Evolutionary conservation across 768 basidiomycete species (phyloP).

Genomic region (Phanerochaete sordida): DNA sequence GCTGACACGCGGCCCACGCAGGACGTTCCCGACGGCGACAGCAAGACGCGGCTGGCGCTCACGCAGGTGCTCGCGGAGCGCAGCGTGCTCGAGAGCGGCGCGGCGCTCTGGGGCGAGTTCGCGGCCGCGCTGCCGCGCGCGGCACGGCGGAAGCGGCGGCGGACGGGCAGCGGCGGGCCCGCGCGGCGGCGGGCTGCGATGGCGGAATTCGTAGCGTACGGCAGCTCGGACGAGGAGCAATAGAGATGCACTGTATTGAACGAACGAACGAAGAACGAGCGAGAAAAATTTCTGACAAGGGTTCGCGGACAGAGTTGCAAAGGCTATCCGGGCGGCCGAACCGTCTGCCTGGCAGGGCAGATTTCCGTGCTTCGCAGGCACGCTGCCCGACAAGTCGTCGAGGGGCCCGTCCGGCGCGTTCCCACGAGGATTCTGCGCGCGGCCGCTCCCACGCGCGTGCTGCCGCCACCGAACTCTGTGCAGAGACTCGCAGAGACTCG

Average conservation of each 20-base stretch:
- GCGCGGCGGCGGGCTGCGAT: not conserved
- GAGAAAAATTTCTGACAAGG: not conserved
- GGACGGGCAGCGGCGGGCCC: not conserved
- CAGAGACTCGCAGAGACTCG: no score
- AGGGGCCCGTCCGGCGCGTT: not conserved
- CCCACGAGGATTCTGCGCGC: not conserved
- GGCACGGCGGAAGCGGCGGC: not conserved
- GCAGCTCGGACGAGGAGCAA: not conserved
- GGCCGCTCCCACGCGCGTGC: no score
- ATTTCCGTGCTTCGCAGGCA: not conserved
- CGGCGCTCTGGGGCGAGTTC: slow-evolving; percentile 19
- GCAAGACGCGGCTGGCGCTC: slow-evolving; percentile 17
- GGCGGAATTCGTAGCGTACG: not conserved
- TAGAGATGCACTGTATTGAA: not conserved
- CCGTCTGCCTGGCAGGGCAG: not conserved
- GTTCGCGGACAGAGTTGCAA: no score
- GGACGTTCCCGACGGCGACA: slow-evolving; percentile 10
- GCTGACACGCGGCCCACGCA: not conserved
- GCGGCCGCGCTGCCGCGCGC: not conserved
- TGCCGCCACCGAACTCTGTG: no score
- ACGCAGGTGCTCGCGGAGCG: slow-evolving; percentile 23
- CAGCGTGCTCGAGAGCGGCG: slow-evolving; percentile 21
- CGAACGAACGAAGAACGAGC: no score
- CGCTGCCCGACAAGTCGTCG: not conserved
- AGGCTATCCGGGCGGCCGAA: no score